Evolutionary conservation across 306 rosid species (phyloP), one percentile per base, ranked within the genome.

Genomic region (Castanopsis chinensis): DNA sequence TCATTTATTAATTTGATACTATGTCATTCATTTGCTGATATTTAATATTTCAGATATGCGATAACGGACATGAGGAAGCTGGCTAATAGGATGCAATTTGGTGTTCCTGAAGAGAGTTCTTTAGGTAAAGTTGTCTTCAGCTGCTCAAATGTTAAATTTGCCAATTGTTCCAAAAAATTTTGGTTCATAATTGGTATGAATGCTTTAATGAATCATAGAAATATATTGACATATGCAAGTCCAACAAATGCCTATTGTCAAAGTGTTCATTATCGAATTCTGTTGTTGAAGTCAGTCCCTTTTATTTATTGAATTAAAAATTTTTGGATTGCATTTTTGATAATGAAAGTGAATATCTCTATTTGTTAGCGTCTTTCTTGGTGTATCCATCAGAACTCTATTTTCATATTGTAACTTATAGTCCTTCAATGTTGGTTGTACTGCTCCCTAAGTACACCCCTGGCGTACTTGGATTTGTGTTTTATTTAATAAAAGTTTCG

Each of bases 31-130:
- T 73, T 55, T 76, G 23, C 64, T 72, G 27, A 75, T 37, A 78
- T 83, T 69, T 85, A 23, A 61, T 73, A 19, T 78, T 73, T 55
- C 92, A 93, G 97, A 85, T 91, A 91, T 85, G 98, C 97, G 4
- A 75, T 93, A 80, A 91, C 98, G 8, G 98, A 91, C 89, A 90
- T 91, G 98, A 90, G 97, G 89, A 93, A 93, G 89, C 90, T 93
- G 59, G 99, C 99, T 37, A 95, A 92, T 25, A 88, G 97, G 85
- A 95, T 95, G 97, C 94, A 90, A 79, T 92, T 92, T 85, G 99
- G 99, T 59, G 57, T 93, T 63, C 99, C 98, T 57, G 99, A 95
- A 84, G 98, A 95, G 90, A 95, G 99, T 77, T 92, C 99, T 59
- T 79, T 95, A 79, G 98, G 99, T 93, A 89, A 83, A 58, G 55